Evolutionary conservation across 352 stramenopile genomes (phyloP).

Genomic region (Globisporangium recalcitrans): DNA sequence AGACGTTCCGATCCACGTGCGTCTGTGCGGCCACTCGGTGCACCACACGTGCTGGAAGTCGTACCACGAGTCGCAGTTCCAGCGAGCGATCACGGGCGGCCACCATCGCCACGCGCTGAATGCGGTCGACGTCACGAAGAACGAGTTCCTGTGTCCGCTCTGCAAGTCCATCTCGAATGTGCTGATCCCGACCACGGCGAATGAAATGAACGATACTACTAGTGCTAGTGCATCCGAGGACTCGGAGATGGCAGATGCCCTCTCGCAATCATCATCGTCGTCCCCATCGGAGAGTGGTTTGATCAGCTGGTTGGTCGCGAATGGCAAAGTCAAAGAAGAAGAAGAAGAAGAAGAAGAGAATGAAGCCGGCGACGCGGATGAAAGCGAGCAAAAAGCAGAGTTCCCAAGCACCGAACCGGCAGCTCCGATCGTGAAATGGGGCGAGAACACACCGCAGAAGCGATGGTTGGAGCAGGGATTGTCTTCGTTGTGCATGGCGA

Average conservation of each 20-base stretch:
- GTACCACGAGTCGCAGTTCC: conserved; percentile 93
- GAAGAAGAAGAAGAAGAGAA: background rate
- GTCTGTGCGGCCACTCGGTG: conserved; percentile 92
- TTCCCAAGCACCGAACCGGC: background rate
- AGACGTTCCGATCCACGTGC: conserved; percentile 76
- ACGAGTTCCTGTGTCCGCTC: conserved; percentile 95
- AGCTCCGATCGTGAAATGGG: conserved; percentile 4
- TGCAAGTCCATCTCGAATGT: conserved; percentile 98
- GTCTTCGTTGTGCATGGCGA: conserved; percentile 76
- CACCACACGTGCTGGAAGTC: conserved; percentile 94
- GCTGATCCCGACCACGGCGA: conserved; percentile 84
- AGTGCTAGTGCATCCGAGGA: background rate
- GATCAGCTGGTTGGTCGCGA: conserved; percentile 39
- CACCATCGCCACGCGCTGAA: conserved; percentile 91
- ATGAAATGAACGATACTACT: conserved; percentile 36
- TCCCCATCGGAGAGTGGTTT: conserved; percentile 30
- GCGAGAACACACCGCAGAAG: conserved; percentile 25
- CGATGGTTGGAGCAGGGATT: conserved; percentile 67
- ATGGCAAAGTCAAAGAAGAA: conserved; percentile 17
- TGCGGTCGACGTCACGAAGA: conserved; percentile 94
- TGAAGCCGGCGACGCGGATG: conserved; percentile 4
- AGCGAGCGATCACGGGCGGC: conserved; percentile 89
- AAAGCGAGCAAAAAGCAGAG: conserved; percentile 28
- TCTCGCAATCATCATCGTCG: background rate
- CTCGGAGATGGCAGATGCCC: background rate